A percentile compares a stretch with the other conserved stretches of the same genome.
These are phyloP conservation scores for Talaromyces sp. DNA, from an alignment of 2,329 filamentous ascomycete species.

Conservation along the genomic window DNA sequence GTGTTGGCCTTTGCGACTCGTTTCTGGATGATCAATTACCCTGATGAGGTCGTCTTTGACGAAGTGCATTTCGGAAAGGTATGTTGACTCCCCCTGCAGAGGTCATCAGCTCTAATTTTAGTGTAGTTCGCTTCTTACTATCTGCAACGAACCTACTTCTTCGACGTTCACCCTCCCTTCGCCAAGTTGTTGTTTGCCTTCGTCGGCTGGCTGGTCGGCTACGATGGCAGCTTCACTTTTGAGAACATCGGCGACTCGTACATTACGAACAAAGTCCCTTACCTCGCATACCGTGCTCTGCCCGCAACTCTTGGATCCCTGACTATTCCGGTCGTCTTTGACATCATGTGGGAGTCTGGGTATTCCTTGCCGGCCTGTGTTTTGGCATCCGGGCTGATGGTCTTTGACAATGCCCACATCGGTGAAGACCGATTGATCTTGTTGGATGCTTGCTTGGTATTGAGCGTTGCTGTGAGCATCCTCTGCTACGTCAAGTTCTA, in stretches of 20 bases:
- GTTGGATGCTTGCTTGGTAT: conserved; percentile 86
- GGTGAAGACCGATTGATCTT: conserved; percentile 94
- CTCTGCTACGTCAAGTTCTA: conserved; percentile 97
- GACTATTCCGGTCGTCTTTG: conserved; percentile 87
- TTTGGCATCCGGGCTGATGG: conserved; percentile 76
- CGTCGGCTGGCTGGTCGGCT: conserved; percentile 96
- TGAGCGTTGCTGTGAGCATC: conserved; percentile 94
- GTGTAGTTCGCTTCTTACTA: conserved; percentile 63
- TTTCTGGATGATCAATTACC: conserved; percentile 95
- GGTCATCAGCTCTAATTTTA: neutral
- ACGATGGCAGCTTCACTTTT: conserved; percentile 95
- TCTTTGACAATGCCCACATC: conserved; percentile 97
- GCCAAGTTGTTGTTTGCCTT: conserved; percentile 97
- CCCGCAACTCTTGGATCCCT: conserved; percentile 87
- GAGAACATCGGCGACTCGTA: conserved; percentile 99
- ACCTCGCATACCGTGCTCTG: conserved; percentile 91
- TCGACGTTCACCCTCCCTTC: conserved; percentile 97
- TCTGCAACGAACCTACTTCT: conserved; percentile 96
- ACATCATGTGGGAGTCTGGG: conserved; percentile 99
- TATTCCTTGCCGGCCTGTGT: conserved; percentile 93
- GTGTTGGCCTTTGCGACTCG: conserved; percentile 81
- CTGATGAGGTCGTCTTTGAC: conserved; percentile 95
- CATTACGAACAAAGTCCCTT: conserved; percentile 93
- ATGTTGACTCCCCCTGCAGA: conserved; percentile 28
- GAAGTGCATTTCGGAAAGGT: conserved; percentile 99